phyloP scores from a whole-genome alignment of 345 rosid genomes.

The Eucalyptus erythrocorys region DNA sequence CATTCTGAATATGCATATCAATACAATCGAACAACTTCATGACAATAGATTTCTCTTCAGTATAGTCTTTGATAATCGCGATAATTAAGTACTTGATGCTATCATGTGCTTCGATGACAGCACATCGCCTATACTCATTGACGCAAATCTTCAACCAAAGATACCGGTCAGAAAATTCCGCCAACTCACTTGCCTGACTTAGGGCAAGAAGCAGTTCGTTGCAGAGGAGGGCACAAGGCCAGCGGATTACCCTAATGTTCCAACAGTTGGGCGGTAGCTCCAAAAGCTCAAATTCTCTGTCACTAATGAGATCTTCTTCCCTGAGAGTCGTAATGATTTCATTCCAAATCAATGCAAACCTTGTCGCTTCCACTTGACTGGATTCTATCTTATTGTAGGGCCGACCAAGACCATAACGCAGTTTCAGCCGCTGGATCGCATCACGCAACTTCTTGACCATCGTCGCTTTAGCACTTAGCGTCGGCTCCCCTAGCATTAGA shows the following conservation, averaged over 20 bases:
- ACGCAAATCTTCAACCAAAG: conserved; percentile 72
- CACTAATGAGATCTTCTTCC: conserved; percentile 83
- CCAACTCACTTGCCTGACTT: conserved; percentile 63
- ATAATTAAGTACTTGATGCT: conserved; percentile 60
- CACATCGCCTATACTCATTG: conserved; percentile 81
- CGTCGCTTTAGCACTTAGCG: conserved; percentile 32
- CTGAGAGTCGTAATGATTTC: conserved; percentile 61
- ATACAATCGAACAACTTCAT: conserved; percentile 34
- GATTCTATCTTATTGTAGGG: conserved; percentile 74
- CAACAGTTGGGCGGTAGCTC: conserved; percentile 80
- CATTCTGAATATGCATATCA: conserved; percentile 30
- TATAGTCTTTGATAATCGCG: conserved; percentile 26
- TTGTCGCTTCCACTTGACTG: conserved; percentile 68
- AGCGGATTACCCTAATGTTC: conserved; percentile 73
- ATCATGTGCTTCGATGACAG: conserved; percentile 82
- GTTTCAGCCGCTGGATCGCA: conserved; percentile 59
- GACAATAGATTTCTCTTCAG: conserved; percentile 57
- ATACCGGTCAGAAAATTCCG: conserved; percentile 59
- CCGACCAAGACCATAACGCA: conserved; percentile 82
- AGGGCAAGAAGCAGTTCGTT: conserved; percentile 84
- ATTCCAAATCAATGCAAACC: conserved; percentile 91
- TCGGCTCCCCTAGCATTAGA: conserved; percentile 68
- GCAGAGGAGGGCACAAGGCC: conserved; percentile 85
- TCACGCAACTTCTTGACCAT: conserved; percentile 70
- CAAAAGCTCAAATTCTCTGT: conserved; percentile 67